Evolutionary conservation across 257 asterid genomes (phyloP).

Genomic region (Asclepias syriaca): DNA sequence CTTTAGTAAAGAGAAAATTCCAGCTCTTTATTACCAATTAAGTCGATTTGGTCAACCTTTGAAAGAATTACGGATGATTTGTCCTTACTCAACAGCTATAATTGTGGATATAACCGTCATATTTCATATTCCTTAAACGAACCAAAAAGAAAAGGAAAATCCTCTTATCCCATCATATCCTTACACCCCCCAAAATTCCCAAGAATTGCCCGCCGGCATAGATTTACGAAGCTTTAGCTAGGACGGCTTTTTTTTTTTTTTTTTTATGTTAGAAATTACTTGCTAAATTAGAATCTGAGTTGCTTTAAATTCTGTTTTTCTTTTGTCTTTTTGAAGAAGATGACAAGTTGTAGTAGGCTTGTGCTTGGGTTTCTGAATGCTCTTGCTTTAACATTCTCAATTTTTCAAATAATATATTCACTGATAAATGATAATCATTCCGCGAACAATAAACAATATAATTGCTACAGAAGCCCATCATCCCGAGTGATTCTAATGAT

Average conservation of each 20-base stretch:
- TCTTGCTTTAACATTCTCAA: slow-evolving; percentile 16
- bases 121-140: neutral
- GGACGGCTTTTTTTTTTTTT: no score
- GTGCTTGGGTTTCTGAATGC: slow-evolving; percentile 20
- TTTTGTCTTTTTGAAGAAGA: neutral
- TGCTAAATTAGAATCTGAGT: neutral
- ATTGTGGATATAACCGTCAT: neutral
- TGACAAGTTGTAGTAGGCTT: slow-evolving; percentile 19
- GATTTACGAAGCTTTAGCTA: neutral
- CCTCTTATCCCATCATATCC: neutral
- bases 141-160: neutral
- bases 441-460: neutral
- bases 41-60: neutral
- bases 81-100: neutral
- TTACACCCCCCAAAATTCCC: neutral
- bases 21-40: neutral
- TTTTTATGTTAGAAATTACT: no score
- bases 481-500: slow-evolving; percentile 6
- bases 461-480: slow-evolving; percentile 4
- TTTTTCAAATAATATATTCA: slow-evolving; percentile 14
- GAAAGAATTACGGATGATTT: neutral
- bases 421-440: slow-evolving; percentile 6
- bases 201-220: neutral
- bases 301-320: neutral
- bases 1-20: neutral